Evolutionary conservation across 208 protist genomes (phyloP).

Genomic region (Wallacemonas rigidus): DNA sequence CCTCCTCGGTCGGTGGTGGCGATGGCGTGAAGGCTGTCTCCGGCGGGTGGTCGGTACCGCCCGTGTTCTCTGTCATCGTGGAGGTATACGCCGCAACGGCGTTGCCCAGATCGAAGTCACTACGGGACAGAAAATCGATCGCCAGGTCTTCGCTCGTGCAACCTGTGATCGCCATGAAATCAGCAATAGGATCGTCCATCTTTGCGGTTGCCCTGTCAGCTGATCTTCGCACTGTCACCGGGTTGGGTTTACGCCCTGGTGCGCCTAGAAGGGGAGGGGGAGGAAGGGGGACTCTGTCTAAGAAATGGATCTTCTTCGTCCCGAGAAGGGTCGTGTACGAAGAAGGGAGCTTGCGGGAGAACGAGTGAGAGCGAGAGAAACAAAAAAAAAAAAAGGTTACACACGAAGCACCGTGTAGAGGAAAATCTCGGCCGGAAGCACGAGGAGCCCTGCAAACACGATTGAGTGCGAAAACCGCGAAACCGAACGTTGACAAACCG

Average conservation of each 20-base stretch:
- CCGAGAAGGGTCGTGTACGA: too few relatives aligned
- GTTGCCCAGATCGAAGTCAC: slow-evolving; percentile 57
- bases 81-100: slow-evolving; percentile 46
- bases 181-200: slow-evolving; percentile 62
- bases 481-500: too few relatives aligned
- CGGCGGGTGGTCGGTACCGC: too few relatives aligned
- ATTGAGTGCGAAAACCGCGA: too few relatives aligned
- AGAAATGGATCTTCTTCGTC: too few relatives aligned
- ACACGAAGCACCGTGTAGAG: not conserved
- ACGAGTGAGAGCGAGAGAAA: not conserved
- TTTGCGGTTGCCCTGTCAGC: not conserved
- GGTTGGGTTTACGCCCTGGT: not conserved
- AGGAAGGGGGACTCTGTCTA: too few relatives aligned
- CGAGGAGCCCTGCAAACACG: too few relatives aligned
- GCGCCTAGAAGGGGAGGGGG: too few relatives aligned
- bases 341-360: not conserved
- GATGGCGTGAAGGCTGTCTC: too few relatives aligned
- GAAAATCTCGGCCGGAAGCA: too few relatives aligned
- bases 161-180: slow-evolving; percentile 72
- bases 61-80: not conserved
- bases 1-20: too few relatives aligned
- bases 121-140: slow-evolving; percentile 49
- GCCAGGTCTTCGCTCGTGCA: slow-evolving; percentile 58
- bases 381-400: slow-evolving; percentile 16
- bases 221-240: not conserved